phyloP scores from a whole-genome alignment of 2,329 filamentous ascomycete species.

The Alternaria solani region DNA sequence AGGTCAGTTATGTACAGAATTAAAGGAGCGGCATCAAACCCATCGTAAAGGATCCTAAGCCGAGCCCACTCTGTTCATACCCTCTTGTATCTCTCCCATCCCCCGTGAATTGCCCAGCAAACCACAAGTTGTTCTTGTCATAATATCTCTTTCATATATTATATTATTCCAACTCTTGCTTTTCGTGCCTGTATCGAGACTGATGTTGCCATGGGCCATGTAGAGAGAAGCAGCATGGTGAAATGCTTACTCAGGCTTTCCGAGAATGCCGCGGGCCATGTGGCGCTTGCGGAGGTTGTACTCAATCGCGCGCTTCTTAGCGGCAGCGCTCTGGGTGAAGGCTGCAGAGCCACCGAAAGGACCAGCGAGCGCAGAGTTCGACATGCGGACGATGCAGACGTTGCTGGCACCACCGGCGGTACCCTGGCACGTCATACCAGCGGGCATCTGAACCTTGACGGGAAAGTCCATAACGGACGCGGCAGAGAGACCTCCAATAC shows the following conservation, averaged over 20 bases:
- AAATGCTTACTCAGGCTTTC: slow-evolving; percentile 34
- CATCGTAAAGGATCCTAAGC: background rate
- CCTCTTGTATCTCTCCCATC: background rate
- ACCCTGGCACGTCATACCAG: slow-evolving; percentile 71
- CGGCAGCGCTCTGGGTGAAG: slow-evolving; percentile 67
- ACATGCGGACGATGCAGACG: slow-evolving; percentile 71
- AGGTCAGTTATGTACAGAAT: slow-evolving; percentile 10
- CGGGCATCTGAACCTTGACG: slow-evolving; percentile 70
- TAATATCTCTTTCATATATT: background rate
- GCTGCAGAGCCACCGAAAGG: slow-evolving; percentile 73
- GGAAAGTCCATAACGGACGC: slow-evolving; percentile 71
- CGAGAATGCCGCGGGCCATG: slow-evolving; percentile 47
- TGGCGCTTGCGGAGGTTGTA: slow-evolving; percentile 56
- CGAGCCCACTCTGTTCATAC: background rate
- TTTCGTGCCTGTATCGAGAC: background rate
- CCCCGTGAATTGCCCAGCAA: slow-evolving; percentile 6
- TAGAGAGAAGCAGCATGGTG: background rate
- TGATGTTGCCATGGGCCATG: background rate
- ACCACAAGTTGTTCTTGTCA: slow-evolving; percentile 5
- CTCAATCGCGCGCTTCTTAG: slow-evolving; percentile 69
- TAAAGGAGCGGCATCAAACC: slow-evolving; percentile 1
- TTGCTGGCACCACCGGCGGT: slow-evolving; percentile 65
- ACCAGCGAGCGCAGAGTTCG: slow-evolving; percentile 68
- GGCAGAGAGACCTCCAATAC: slow-evolving; percentile 65
- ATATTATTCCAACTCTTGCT: slow-evolving; percentile 1